A percentile compares a stretch with the other conserved stretches of the same genome.
phyloP scores from a whole-genome alignment of 108 stramenopile species.

The Fragilaria crotonensis region DNA sequence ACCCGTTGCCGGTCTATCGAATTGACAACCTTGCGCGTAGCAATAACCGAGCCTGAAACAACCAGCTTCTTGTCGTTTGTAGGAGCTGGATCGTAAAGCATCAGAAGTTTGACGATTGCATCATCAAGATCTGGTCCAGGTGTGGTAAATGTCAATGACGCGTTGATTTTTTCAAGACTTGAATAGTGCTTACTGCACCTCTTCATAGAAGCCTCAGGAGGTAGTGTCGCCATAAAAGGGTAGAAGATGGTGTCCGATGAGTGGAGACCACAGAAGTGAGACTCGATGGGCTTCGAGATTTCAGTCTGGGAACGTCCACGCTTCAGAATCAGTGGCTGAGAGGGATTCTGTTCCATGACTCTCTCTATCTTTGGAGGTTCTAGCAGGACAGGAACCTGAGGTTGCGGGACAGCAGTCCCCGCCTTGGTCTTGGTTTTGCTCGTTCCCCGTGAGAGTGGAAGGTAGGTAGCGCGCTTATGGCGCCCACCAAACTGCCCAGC shows the following conservation, averaged over 20 bases:
- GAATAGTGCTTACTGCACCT: constrained; percentile 31
- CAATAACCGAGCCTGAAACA: neutral
- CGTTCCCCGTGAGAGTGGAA: neutral
- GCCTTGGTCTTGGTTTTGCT: neutral
- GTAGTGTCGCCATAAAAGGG: constrained; percentile 41
- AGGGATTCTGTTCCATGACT: neutral
- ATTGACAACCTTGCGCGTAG: neutral
- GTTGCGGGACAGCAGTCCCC: neutral
- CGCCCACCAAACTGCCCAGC: constrained; percentile 34
- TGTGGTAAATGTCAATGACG: constrained; percentile 9
- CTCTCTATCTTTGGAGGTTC: constrained; percentile 2
- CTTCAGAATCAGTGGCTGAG: neutral
- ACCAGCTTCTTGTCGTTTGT: neutral
- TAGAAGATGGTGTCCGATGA: constrained; percentile 34
- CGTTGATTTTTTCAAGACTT: constrained; percentile 24
- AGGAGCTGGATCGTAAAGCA: constrained; percentile 2
- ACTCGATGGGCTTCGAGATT: neutral
- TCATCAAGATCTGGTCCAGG: neutral
- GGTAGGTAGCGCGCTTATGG: neutral
- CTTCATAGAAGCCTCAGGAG: constrained; percentile 31
- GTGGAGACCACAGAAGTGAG: constrained; percentile 13
- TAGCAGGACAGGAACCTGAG: neutral
- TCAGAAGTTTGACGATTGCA: constrained; percentile 3
- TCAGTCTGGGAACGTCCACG: neutral
- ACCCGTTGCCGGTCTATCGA: constrained; percentile 21